Evolutionary conservation across 2,329 filamentous ascomycete species (phyloP).

Genomic region (Stagonosporopsis chrysanthemi): DNA sequence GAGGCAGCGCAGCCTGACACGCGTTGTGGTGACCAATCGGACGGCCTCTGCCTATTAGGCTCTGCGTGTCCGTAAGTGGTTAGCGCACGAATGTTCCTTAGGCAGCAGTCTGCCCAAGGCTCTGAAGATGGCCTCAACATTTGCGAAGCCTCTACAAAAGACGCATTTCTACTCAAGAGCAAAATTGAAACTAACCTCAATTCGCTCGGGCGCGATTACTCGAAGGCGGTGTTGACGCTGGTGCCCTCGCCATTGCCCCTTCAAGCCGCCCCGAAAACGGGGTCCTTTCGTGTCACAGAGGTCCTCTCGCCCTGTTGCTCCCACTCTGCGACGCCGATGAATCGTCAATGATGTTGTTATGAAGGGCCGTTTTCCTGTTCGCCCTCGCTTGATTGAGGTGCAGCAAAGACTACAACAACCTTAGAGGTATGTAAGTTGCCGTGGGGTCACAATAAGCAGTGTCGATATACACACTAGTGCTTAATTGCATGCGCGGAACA

Average conservation of each 20-base stretch:
- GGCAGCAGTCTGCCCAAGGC: not conserved
- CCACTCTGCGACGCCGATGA: not conserved
- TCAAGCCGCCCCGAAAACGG: not conserved
- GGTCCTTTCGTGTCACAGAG: not conserved
- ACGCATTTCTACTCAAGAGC: too few species aligned
- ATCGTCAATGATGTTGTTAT: not conserved
- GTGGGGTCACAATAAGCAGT: not conserved
- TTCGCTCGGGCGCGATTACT: not conserved
- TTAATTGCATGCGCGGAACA: not conserved
- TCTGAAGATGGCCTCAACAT: not conserved
- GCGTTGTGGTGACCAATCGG: not conserved
- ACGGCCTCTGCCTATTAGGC: not conserved
- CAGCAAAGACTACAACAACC: too few species aligned
- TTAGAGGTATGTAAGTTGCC: not conserved
- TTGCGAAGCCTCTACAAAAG: not conserved
- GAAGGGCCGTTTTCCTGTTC: too few species aligned
- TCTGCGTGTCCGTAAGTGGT: not conserved
- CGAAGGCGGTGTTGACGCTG: not conserved
- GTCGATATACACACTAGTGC: not conserved
- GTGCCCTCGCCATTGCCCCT: not conserved
- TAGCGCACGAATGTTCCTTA: not conserved
- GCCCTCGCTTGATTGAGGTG: too few species aligned
- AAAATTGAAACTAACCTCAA: not conserved
- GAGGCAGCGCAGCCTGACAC: too few species aligned
- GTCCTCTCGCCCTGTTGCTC: not conserved